A percentile compares a stretch with the other conserved stretches of the same genome.
These are phyloP conservation scores for Trichoderma breve DNA, from an alignment of 2,329 filamentous ascomycete genomes.

Conservation along the genomic window DNA sequence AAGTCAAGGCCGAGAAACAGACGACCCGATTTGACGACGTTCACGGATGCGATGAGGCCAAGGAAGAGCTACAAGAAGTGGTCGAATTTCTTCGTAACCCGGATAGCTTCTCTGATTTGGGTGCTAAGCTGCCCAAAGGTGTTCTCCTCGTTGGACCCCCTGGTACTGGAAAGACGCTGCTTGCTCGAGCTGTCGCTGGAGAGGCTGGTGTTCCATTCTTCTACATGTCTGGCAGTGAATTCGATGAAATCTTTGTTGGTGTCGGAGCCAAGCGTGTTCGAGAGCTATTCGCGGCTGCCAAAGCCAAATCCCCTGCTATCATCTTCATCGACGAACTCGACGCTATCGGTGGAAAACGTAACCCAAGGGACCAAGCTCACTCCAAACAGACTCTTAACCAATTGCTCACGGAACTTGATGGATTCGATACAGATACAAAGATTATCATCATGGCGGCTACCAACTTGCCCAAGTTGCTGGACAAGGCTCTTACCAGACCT, in stretches of 20 bases:
- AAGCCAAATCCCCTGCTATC: slow-evolving; percentile 83
- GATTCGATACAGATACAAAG: slow-evolving; percentile 90
- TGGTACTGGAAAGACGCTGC: slow-evolving; percentile 94
- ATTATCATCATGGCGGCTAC: slow-evolving; percentile 96
- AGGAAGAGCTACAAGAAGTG: slow-evolving; percentile 94
- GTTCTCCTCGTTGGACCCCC: slow-evolving; percentile 92
- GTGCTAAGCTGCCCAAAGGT: slow-evolving; percentile 95
- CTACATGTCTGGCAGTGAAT: slow-evolving; percentile 99
- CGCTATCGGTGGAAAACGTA: slow-evolving; percentile 90
- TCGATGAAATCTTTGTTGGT: slow-evolving; percentile 97
- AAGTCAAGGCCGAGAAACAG: slow-evolving; percentile 90
- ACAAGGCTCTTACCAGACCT: slow-evolving; percentile 90
- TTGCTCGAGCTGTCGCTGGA: slow-evolving; percentile 91
- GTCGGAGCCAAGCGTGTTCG: slow-evolving; percentile 95
- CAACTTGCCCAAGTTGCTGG: slow-evolving; percentile 90
- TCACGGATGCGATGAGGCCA: slow-evolving; percentile 95
- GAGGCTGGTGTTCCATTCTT: slow-evolving; percentile 98
- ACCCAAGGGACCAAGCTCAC: slow-evolving; percentile 89
- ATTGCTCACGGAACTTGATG: slow-evolving; percentile 92
- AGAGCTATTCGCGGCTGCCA: slow-evolving; percentile 82
- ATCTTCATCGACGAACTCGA: slow-evolving; percentile 95
- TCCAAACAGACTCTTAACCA: slow-evolving; percentile 98
- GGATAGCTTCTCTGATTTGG: slow-evolving; percentile 87
- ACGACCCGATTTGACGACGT: slow-evolving; percentile 90
- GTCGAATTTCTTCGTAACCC: slow-evolving; percentile 95